Conservation (phyloP, 2,329 filamentous ascomycete species). For the Alternaria sp. region DNA sequence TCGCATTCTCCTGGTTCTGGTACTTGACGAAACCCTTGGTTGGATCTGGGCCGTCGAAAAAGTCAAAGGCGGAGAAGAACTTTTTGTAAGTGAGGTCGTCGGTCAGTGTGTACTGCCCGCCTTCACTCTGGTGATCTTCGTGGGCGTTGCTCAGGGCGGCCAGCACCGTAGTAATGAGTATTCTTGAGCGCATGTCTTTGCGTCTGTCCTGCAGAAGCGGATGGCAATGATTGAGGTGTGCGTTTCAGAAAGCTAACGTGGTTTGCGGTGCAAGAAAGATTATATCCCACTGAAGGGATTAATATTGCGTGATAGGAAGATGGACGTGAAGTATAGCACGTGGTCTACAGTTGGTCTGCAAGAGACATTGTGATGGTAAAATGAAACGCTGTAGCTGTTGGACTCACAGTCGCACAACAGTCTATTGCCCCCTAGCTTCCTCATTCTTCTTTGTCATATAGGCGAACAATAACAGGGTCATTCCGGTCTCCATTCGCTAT, state of each 20-base stretch:
- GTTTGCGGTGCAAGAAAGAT: neutral
- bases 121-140: neutral
- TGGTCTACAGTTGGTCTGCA: neutral
- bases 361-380: neutral
- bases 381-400: neutral
- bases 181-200: slow-evolving; percentile 4
- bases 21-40: slow-evolving; percentile 46
- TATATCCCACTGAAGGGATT: neutral
- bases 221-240: neutral
- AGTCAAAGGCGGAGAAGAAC: slow-evolving; percentile 45
- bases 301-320: neutral
- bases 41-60: slow-evolving; percentile 40
- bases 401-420: neutral
- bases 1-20: slow-evolving; percentile 24
- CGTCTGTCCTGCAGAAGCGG: neutral
- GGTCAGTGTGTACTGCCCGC: slow-evolving; percentile 30
- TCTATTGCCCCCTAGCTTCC: neutral
- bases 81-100: slow-evolving; percentile 41
- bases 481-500: neutral
- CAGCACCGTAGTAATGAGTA: slow-evolving; percentile 15
- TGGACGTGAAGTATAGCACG: neutral
- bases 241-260: neutral
- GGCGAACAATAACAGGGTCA: slow-evolving; percentile 13
- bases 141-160: slow-evolving; percentile 15
- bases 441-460: slow-evolving; percentile 4